Conservation (phyloP, 768 basidiomycete species). For the Mycena rosella region DNA sequence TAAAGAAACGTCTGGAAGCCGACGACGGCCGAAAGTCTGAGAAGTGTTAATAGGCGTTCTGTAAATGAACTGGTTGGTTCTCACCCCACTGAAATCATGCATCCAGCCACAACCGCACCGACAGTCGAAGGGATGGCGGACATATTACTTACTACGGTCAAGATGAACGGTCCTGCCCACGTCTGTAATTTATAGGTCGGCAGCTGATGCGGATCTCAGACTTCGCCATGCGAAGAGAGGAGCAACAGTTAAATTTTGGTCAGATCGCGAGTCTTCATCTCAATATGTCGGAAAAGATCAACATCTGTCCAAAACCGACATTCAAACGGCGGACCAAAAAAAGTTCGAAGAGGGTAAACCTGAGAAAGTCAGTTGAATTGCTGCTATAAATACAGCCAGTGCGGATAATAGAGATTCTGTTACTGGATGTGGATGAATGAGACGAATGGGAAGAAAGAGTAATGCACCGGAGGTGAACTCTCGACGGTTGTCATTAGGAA, state of each 20-base stretch:
- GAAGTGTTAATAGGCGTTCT: not conserved
- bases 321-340: too few species aligned
- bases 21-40: slow-evolving; percentile 22
- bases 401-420: too few species aligned
- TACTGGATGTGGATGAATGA: too few species aligned
- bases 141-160: not conserved
- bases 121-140: slow-evolving; percentile 4
- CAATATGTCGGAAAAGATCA: not conserved
- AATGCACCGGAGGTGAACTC: too few species aligned
- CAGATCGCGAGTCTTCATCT: not conserved
- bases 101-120: slow-evolving; percentile 21
- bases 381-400: too few species aligned
- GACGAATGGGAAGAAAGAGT: too few species aligned
- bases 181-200: not conserved
- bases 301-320: not conserved
- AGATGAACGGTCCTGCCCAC: not conserved
- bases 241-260: not conserved
- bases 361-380: not conserved
- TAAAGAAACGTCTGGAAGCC: slow-evolving; percentile 32
- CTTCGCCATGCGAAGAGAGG: not conserved
- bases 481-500: too few species aligned
- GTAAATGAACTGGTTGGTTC: not conserved
- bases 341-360: not conserved
- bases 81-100: slow-evolving; percentile 20
- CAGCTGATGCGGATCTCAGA: not conserved